Percentiles rank a stretch among this genome's conserved stretches.
phyloP scores from a whole-genome alignment of 192 early-diverging fungal species.

The Ambispora gerdemannii region DNA sequence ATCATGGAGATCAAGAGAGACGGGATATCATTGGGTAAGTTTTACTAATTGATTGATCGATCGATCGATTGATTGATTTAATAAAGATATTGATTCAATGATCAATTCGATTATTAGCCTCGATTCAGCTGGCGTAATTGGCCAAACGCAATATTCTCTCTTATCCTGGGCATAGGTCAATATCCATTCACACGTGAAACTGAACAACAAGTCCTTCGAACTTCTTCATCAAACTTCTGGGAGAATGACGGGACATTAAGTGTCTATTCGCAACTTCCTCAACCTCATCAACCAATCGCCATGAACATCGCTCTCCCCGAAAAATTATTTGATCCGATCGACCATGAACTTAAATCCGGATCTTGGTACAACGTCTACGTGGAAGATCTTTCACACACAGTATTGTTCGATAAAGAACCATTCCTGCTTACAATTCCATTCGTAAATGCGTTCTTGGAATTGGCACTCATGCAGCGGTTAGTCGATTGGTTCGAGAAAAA shows the following conservation, averaged over 20 bases:
- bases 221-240: constrained; percentile 25
- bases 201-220: constrained; percentile 28
- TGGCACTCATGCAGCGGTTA: neutral
- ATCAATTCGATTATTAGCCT: neutral
- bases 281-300: constrained; percentile 13
- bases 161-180: constrained; percentile 17
- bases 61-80: neutral
- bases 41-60: too few relatives aligned
- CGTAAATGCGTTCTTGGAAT: neutral
- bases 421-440: neutral
- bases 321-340: constrained; percentile 28
- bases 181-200: constrained; percentile 13
- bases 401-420: constrained; percentile 18
- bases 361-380: constrained; percentile 30
- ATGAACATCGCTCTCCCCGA: constrained; percentile 25
- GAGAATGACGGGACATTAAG: constrained; percentile 22
- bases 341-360: constrained; percentile 18
- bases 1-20: constrained; percentile 23
- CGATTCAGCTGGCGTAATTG: constrained; percentile 12
- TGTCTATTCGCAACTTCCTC: constrained; percentile 9
- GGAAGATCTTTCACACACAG: constrained; percentile 15
- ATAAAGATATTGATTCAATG: neutral
- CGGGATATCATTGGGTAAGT: constrained; percentile 16
- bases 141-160: neutral
- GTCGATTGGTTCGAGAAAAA: neutral